Evolutionary conservation across 345 rosid species (phyloP), one percentile per base, ranked within the genome.

Genomic region (Dipteronia sinensis): DNA sequence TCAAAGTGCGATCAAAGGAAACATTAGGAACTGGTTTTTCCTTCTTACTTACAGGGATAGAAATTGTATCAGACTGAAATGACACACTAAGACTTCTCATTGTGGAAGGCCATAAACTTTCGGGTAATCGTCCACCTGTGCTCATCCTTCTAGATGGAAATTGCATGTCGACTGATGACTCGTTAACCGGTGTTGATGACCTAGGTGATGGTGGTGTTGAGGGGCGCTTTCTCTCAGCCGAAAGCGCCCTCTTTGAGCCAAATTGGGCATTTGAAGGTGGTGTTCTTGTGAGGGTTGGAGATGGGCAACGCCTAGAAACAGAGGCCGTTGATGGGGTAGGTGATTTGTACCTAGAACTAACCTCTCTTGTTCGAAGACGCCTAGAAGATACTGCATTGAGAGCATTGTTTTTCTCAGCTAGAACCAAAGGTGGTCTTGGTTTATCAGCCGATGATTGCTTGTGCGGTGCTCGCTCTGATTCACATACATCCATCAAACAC

Each of bases 81-180:
- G 99, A 91, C 76, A 89, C 98, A 68, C 90, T 96, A 75, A 94
- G 97, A 85, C 97, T 96, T 85, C 99, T 88, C 98, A 96, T 96
- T 13, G 99, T 96, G 69, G 99, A 96, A 79, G 99, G 99, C 99
- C 99, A 96, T 86, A 96, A 86, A 80, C 97, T 83, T 83, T 96
- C 99, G 6, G 94, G 93, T 81, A 92, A 80, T 74, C 92, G 87
- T 59, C 93, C 91, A 34, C 87, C 91, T 17, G 82, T 78, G 71
- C 88, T 87, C 70, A 86, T 72, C 88, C 93, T 90, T 85, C 98
- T 89, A 75, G 93, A 83, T 61, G 89, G 77, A 65, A 85, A 74
- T 29, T 85, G 88, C 69, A 79, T 76, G 81, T 89, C 88, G n/a
- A 86, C 75, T 70, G 87, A 89, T 74, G 85, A 82, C 20, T 92